Conservation (phyloP, 345 rosid genomes). For the Eucalyptus cloeziana region DNA sequence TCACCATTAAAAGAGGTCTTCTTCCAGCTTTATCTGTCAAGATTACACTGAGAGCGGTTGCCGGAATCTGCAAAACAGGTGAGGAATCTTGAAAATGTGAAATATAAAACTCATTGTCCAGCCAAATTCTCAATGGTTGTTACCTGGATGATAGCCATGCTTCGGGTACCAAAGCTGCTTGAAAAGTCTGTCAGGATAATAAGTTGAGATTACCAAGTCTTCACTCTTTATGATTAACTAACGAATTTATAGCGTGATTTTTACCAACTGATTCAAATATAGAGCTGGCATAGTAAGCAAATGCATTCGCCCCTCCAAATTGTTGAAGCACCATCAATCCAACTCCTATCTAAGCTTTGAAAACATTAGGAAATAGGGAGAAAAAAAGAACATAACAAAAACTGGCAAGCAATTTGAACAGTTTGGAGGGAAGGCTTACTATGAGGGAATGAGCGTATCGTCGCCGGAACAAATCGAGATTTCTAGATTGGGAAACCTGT, state of each 20-base stretch:
- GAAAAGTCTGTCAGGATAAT: neutral
- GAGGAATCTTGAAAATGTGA: neutral
- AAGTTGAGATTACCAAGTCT: neutral
- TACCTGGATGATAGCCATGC: constrained; percentile 2
- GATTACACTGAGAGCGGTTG: neutral
- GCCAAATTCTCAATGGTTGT: neutral
- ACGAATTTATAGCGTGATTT: neutral
- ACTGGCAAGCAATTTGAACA: neutral
- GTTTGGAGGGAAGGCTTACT: neutral
- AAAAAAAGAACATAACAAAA: neutral
- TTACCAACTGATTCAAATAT: constrained; percentile 40
- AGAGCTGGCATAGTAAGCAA: constrained; percentile 33
- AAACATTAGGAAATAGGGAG: neutral
- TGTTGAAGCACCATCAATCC: constrained; percentile 41
- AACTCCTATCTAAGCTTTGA: constrained; percentile 26
- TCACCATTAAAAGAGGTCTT: neutral
- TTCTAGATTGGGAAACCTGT: constrained; percentile 1
- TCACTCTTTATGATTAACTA: neutral
- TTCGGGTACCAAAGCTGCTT: neutral
- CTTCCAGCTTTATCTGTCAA: constrained; percentile 18
- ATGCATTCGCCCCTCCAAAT: constrained; percentile 23
- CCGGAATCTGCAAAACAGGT: constrained; percentile 3
- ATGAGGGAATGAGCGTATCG: constrained; percentile 23
- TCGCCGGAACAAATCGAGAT: constrained; percentile 21
- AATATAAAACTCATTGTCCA: neutral